phyloP scores from a whole-genome alignment of 2,329 filamentous ascomycete species.

The Aspergillus neotritici region DNA sequence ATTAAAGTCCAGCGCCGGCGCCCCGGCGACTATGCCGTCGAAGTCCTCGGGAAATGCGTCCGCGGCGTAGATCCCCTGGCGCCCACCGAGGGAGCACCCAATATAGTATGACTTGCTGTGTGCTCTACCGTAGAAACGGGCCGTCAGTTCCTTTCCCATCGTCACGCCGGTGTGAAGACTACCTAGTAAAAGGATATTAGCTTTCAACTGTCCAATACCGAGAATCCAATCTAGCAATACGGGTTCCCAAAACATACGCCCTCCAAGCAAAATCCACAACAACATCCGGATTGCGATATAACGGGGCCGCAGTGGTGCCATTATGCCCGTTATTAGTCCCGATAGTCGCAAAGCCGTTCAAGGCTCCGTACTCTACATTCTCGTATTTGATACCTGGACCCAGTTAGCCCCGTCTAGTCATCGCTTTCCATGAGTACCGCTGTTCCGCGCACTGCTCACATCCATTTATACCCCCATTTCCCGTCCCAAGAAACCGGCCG shows the following conservation, averaged over 20 bases:
- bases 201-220: too few relatives aligned
- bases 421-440: too few relatives aligned
- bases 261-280: constrained; percentile 7
- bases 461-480: constrained; percentile 8
- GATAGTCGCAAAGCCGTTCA: constrained; percentile 6
- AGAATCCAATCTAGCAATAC: too few relatives aligned
- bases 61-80: constrained; percentile 5
- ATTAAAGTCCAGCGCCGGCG: constrained; percentile 39
- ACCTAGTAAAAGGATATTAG: background rate
- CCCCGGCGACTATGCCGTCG: constrained; percentile 43
- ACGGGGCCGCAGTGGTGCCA: constrained; percentile 1
- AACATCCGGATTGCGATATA: constrained; percentile 2
- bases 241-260: background rate
- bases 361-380: constrained; percentile 5
- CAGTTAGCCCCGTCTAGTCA: too few relatives aligned
- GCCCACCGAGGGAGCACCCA: constrained; percentile 6
- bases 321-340: constrained; percentile 10
- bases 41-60: constrained; percentile 5
- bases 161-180: constrained; percentile 4
- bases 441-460: constrained; percentile 1
- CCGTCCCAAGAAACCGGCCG: constrained; percentile 5
- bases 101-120: constrained; percentile 7
- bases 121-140: constrained; percentile 1
- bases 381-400: constrained; percentile 7
- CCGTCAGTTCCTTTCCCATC: constrained; percentile 3